Evolutionary conservation across 176 grass and related monocot species (phyloP).

Genomic region (Avena sativa): DNA sequence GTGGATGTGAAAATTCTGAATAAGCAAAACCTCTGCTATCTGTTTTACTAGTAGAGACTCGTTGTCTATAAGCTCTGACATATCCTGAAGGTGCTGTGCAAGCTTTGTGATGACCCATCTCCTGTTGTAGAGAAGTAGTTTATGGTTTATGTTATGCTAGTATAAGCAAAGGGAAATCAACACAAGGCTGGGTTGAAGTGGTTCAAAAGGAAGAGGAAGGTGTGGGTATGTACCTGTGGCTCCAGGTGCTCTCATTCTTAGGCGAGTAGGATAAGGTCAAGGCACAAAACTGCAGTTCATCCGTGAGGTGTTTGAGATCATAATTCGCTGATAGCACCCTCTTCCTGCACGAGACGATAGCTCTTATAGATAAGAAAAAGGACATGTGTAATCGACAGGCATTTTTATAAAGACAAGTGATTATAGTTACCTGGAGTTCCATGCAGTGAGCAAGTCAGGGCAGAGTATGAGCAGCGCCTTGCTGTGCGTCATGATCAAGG

Average conservation of each 20-base stretch:
- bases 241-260: slow-evolving; percentile 70
- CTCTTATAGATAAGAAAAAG: background rate
- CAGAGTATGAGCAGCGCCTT: slow-evolving; percentile 78
- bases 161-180: background rate
- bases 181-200: background rate
- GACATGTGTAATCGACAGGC: no score
- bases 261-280: slow-evolving; percentile 70
- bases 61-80: slow-evolving; percentile 55
- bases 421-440: slow-evolving; percentile 70
- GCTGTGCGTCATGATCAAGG: slow-evolving; percentile 58
- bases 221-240: slow-evolving; percentile 54
- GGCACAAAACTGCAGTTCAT: slow-evolving; percentile 66
- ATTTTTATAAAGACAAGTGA: no score
- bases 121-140: slow-evolving; percentile 53
- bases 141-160: background rate
- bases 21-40: slow-evolving; percentile 72
- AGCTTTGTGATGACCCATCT: slow-evolving; percentile 88
- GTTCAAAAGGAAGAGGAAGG: background rate
- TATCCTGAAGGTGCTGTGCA: slow-evolving; percentile 53
- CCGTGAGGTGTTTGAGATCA: slow-evolving; percentile 48
- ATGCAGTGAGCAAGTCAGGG: slow-evolving; percentile 66
- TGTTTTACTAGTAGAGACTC: slow-evolving; percentile 81
- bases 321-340: slow-evolving; percentile 47
- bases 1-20: slow-evolving; percentile 19
- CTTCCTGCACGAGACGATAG: slow-evolving; percentile 49